A percentile compares a stretch with the other conserved stretches of the same genome.
phyloP scores from a whole-genome alignment of 306 rosid genomes.

The Cyclanthera cordifolia region DNA sequence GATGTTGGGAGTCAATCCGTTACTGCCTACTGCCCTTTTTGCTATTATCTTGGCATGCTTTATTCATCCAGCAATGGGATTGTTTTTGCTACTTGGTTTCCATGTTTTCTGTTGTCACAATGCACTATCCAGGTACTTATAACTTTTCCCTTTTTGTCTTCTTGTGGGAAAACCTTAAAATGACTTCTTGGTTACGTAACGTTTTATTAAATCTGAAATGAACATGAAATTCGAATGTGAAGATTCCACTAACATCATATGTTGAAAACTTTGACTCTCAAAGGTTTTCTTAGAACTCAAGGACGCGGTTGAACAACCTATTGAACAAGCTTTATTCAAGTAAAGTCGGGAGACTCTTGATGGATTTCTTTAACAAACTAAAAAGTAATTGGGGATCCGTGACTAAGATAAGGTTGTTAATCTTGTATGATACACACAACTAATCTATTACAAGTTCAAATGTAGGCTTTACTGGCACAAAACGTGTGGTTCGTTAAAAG shows the following conservation, averaged over 20 bases:
- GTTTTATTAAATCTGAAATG: background rate
- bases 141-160: background rate
- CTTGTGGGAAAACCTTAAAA: background rate
- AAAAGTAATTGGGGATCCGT: background rate
- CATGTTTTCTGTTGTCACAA: constrained; percentile 79
- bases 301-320: too few species aligned
- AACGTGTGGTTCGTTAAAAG: background rate
- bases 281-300: background rate
- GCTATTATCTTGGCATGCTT: constrained; percentile 63
- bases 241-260: background rate
- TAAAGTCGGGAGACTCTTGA: too few species aligned
- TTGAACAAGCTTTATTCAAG: too few species aligned
- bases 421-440: background rate
- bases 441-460: background rate
- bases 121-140: constrained; percentile 71
- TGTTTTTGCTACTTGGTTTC: constrained; percentile 45
- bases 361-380: background rate
- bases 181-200: background rate
- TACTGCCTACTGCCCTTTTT: constrained; percentile 46
- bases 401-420: background rate
- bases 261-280: background rate
- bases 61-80: constrained; percentile 76
- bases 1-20: constrained; percentile 50
- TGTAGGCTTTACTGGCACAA: background rate
- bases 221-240: background rate